Evolutionary conservation across 2,329 filamentous ascomycete genomes (phyloP), one percentile per base, ranked within the genome.

Genomic region (Byssochlamys sp.): DNA sequence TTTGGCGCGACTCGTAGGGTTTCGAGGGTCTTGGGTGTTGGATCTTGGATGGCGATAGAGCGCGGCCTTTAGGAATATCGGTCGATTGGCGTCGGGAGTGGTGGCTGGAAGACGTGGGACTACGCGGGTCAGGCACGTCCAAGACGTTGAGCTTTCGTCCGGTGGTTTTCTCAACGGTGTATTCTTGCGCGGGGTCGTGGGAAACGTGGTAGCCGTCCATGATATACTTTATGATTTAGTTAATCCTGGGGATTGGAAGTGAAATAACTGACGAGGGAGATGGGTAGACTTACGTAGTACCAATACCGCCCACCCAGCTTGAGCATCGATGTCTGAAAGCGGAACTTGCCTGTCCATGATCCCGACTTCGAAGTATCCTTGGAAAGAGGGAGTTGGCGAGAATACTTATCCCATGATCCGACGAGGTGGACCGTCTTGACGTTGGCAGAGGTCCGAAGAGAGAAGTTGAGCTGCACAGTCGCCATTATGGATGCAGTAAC

Each of bases 151-250:
- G 84, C 77, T 91, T 90, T 75, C 94, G 92, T 78, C 91, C 90
- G 58, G 94, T 97, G 75, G 91, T 97, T 73, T 92, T 91, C 82
- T 99, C 94, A 65, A 89, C 87, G 71, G 89, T 95, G 72, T 88
- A 92, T 70, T 88, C 81, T 74, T 91, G 87, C 74, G 89, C 89
- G 66, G 92, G 91, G 79, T 97, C 94, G 83, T 97, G 92, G 61
- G 91, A 91, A 74, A 95, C 88, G 76, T 96, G 91, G 85, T 96
- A 96, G 67, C 94, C 94, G 75, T 99, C 94, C 76, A 97, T 94
- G 85, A 97, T 96, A 83, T 96, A 99, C 72, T 75, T 31, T 19
- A 24, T 54, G 26, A 29, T 12, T 59, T 39, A 14, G 52, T 70
- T 58, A 65, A 63, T 54, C 33, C 53, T 35, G 9, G 24, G 28